Base-by-base conservation (phyloP, 257 asterid genomes). In the Perilla frutescens region DNA sequence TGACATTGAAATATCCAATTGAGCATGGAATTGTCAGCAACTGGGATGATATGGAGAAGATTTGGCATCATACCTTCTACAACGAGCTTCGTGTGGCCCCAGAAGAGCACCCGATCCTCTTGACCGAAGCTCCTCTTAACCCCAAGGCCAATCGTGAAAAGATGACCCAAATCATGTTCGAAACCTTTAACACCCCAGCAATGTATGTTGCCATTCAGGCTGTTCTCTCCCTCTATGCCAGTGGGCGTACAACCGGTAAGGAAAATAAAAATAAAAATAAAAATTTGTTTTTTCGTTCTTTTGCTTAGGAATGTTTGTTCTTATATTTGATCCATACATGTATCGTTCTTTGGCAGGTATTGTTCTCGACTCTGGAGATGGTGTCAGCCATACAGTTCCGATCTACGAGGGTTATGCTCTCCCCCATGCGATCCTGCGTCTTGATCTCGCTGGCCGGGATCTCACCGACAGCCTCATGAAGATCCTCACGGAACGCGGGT, bases 151-250 rank as follows among this genome's bases (percentile, higher is more conserved):
- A 82, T 75, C 86, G 86, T 75, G 86, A 82, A 62, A 82, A 82
- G 53, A 82, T 82, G 86, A 81, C 85, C 54, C 85, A 81, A 48
- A 81, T 81, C 70, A 87, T 84, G 91, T 87, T 87, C 61, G 92
- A 87, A 77, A 87, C 92, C 40, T 87, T 87, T 68, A 87, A 87
- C 53, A 61, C 89, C 66, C 92, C 92, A 14, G 92, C 92, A 26
- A 87, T 84, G 92, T 87, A 87, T 79, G 92, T 87, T 11, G 92
- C 92, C 60, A 87, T 87, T 68, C 92, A 87, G 79, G 92, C 92
- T 31, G 81, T 80, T 50, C 82, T 81, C 71, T 81, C 85, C 14
- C 82, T 81, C 4, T 77, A 81, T 20, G 85, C 82, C 68, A 77
- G 82, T 68, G 85, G 85, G 20, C 82, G 85, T 72, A 81, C 82